Conservation (phyloP, 805 yeast genomes). For the Vanderwaltozyma yarrowii region DNA sequence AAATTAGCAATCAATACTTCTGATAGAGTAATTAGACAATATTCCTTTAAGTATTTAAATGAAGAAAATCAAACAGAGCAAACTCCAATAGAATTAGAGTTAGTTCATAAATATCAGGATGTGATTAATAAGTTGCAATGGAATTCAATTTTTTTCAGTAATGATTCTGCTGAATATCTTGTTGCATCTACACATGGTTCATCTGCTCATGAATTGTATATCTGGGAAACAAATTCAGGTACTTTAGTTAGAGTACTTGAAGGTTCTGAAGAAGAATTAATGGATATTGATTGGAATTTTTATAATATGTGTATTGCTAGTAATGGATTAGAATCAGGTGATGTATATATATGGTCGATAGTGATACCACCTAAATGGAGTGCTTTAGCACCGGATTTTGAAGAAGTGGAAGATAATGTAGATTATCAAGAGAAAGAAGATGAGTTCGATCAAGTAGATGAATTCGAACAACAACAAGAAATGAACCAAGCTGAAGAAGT, state of each 20-base stretch:
- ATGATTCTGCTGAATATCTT: constrained; percentile 68
- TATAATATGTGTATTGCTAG: constrained; percentile 65
- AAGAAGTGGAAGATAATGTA: constrained; percentile 84
- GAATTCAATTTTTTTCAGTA: constrained; percentile 70
- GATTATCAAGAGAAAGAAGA: constrained; percentile 83
- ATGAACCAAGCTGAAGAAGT: constrained; percentile 53
- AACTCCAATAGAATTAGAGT: constrained; percentile 40
- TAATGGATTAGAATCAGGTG: constrained; percentile 78
- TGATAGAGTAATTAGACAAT: constrained; percentile 64
- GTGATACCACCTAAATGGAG: constrained; percentile 89
- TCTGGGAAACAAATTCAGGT: constrained; percentile 89
- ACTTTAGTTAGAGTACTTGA: constrained; percentile 81
- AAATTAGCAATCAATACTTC: constrained; percentile 67
- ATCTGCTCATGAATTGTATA: constrained; percentile 70
- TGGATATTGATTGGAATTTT: constrained; percentile 82
- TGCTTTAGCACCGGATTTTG: constrained; percentile 93
- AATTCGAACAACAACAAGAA: constrained; percentile 48
- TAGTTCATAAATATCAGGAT: constrained; percentile 80
- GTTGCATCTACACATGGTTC: constrained; percentile 84
- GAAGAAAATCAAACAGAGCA: too few species aligned
- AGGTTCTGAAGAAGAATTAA: constrained; percentile 77
- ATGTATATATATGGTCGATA: constrained; percentile 72
- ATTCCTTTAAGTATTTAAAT: constrained; percentile 8
- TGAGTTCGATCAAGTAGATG: constrained; percentile 77
- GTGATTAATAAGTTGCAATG: constrained; percentile 82